A percentile compares a stretch with the other conserved stretches of the same genome.
phyloP scores from a whole-genome alignment of 495 filamentous ascomycete species.

The Hypoxylon trugodes region DNA sequence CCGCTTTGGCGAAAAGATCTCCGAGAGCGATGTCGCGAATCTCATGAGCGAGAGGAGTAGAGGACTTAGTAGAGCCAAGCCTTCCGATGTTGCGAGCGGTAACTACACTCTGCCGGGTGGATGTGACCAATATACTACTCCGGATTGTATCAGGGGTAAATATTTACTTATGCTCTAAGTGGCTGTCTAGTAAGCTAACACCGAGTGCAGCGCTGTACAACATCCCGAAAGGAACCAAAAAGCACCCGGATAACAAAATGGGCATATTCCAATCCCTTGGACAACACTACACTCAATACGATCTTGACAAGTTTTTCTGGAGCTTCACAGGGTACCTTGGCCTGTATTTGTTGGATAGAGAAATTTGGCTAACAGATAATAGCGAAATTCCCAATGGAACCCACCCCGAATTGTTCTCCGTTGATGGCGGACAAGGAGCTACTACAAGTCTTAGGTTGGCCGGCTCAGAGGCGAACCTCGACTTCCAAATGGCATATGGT shows the following conservation, averaged over 20 bases:
- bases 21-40: constrained; percentile 17
- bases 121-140: constrained; percentile 43
- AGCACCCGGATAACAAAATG: constrained; percentile 41
- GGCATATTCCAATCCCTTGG: constrained; percentile 46
- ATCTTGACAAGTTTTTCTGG: constrained; percentile 66
- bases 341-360: not conserved
- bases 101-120: constrained; percentile 36
- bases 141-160: constrained; percentile 44
- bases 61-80: constrained; percentile 31
- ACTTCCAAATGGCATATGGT: constrained; percentile 46
- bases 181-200: not conserved
- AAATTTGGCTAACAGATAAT: constrained; percentile 2
- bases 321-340: constrained; percentile 48
- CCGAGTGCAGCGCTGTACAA: constrained; percentile 36
- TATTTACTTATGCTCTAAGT: not conserved
- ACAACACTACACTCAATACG: constrained; percentile 57
- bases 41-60: constrained; percentile 34
- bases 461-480: constrained; percentile 45
- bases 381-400: constrained; percentile 48
- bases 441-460: constrained; percentile 36
- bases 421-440: constrained; percentile 47
- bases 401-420: constrained; percentile 47
- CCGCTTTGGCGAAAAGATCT: constrained; percentile 13
- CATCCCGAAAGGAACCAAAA: constrained; percentile 41
- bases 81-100: constrained; percentile 28